Base-by-base conservation (phyloP, 768 basidiomycete genomes). In the Inosperma sp. region DNA sequence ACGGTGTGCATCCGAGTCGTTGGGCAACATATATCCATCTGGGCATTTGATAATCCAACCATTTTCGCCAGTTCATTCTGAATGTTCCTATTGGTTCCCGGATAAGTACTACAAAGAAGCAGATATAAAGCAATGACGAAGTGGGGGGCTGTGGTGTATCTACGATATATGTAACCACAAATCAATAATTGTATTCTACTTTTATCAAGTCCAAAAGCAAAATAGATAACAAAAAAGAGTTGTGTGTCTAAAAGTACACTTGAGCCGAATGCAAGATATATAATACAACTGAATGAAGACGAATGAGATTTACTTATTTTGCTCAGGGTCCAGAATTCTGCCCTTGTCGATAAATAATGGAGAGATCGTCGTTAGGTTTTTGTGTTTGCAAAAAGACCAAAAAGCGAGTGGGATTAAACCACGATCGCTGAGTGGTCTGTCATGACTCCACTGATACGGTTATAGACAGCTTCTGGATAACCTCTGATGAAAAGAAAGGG, bases 401-500 rank as follows among this genome's bases (percentile, higher is more conserved):
- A 30, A 21, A 21, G 21, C 2, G 35, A 39, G n/a, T 19, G 40
- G 19, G 1, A 9, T 50, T 33, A 50, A 21, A 30, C 21, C 31
- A 51, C 13, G 19, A 44, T 26, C 5, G 42, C 43, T 1, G 82
- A 72, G 51, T 86, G 83, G 62, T 86, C 84, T n/a, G 83, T 73
- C 74, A 88, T 77, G 63, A 90, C 86, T 10, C 86, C 86, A 48
- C 85, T 81, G 55, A 91, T 88, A 37, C 88, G 82, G 63, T 82
- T 82, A 60, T 79, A 85, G 48, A 90, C 88, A 7, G 86, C 87
- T 41, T 81, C 80, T 4, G 88, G 88, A 67, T 85, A 89, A 69
- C 80, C 76, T 65, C 86, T 87, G 46, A 3, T 50, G 7, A 22
- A 22, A 27, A 31, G n/a, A 43, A 43, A 19, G 12, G 19, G n/a